Evolutionary conservation across 2,329 filamentous ascomycete species (phyloP), one percentile per base, ranked within the genome.

Genomic region (Colletotrichum phormii): DNA sequence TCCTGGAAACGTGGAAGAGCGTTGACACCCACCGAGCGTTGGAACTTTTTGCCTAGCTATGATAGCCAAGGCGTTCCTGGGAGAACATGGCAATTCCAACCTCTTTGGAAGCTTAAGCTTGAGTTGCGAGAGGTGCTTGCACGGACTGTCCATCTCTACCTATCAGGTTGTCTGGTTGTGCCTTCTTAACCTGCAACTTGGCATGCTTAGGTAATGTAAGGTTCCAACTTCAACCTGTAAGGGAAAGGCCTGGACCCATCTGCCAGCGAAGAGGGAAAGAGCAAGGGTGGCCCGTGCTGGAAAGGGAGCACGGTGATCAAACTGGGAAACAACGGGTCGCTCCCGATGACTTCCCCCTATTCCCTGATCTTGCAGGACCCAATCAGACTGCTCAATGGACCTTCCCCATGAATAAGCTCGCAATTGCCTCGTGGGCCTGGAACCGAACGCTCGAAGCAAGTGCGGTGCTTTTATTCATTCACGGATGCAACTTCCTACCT

Each of bases 311-410:
- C 33, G 31, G 58, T 33, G 46, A 49, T 69, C 70, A 26, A 69
- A 69, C 42, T 55, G 53, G 70, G 67, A 67, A 72, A 72, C 61
- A 67, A 73, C 67, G 71, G 71, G 71, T 73, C 67, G 37, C 49
- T 73, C 67, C 67, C 67, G 67, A 61, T 11, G 22, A 51, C 13
- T 53, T 46, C 22, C 57, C 70, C 71, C 71, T 67, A 67, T 67
- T 61, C 62, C 61, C 24, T 5, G 31, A 53, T 31, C 24, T 24
- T 33, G 15, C 46, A 29, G 12, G 18, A 59, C 6, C 71, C 71
- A 73, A 73, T 73, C 62, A 73, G 8, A 53, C 4, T 22, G 5
- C 33, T 49, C 68, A 71, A 24, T 67, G 61, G 46, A 22, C 67
- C 61, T 53, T 58, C 66, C 57, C 63, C n/a, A 13, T 33, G 42